Percentiles rank a stretch among this genome's conserved stretches.
phyloP scores from a whole-genome alignment of 1,284 basidiomycete genomes.

The Anthracocystis panici-leucophaei region DNA sequence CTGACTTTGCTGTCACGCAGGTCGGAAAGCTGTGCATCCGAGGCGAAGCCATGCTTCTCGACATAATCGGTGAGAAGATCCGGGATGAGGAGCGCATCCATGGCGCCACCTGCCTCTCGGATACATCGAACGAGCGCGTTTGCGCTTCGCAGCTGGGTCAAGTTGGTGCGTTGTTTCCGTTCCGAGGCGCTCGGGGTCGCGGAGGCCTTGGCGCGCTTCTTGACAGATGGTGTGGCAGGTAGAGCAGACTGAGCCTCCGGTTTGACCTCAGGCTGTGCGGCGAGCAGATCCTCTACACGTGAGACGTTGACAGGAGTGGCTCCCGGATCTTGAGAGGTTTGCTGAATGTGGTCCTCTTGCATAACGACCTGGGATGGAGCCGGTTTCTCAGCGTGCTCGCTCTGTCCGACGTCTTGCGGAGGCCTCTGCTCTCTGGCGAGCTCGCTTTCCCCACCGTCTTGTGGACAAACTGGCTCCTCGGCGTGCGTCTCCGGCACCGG shows the following conservation, averaged over 20 bases:
- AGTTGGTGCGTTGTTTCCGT: slow-evolving; percentile 31
- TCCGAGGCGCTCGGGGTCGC: slow-evolving; percentile 22
- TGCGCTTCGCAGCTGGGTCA: slow-evolving; percentile 39
- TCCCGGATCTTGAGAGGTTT: not conserved
- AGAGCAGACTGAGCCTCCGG: not conserved
- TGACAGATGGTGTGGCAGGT: slow-evolving; percentile 17
- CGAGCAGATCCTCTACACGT: slow-evolving; percentile 22
- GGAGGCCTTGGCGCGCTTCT: slow-evolving; percentile 1
- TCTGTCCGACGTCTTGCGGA: not conserved
- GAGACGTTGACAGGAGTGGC: slow-evolving; percentile 10
- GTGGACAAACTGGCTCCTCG: not conserved
- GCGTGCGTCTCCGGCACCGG: not conserved
- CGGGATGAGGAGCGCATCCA: slow-evolving; percentile 42
- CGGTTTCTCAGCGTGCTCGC: not conserved
- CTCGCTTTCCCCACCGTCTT: not conserved
- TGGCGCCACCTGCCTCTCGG: slow-evolving; percentile 38
- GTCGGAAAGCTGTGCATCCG: slow-evolving; percentile 37
- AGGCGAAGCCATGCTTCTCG: slow-evolving; percentile 35
- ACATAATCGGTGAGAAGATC: slow-evolving; percentile 34
- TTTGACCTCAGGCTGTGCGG: slow-evolving; percentile 12
- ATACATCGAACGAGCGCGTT: slow-evolving; percentile 44
- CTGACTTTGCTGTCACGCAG: slow-evolving; percentile 43
- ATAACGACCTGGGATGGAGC: no score
- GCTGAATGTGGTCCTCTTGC: not conserved
- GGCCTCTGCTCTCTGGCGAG: not conserved